A percentile compares a stretch with the other conserved stretches of the same genome.
These are phyloP conservation scores for Stenocarpella maydis DNA, from an alignment of 2,329 filamentous ascomycete species.

Conservation along the genomic window DNA sequence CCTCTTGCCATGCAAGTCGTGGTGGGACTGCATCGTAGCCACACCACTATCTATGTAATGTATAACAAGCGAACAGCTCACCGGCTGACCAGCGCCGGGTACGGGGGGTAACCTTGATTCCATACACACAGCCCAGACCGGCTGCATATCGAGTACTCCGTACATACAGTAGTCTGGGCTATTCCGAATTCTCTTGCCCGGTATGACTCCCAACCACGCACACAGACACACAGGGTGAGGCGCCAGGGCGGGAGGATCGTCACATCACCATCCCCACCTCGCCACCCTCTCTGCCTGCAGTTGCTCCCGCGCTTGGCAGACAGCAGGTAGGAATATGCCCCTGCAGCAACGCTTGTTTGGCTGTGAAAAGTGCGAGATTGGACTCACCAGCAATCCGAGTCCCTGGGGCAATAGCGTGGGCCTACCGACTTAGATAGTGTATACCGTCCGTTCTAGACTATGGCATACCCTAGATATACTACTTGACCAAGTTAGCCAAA, in stretches of 20 bases:
- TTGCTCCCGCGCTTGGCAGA: slow-evolving; percentile 11
- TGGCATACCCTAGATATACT: neutral
- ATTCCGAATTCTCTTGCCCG: neutral
- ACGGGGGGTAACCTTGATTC: slow-evolving; percentile 25
- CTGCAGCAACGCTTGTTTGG: neutral
- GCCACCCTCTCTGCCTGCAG: neutral
- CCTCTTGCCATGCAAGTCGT: slow-evolving; percentile 9
- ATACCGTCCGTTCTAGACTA: neutral
- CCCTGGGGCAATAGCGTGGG: neutral
- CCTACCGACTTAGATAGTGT: no score
- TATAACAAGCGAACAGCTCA: no score
- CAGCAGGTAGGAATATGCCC: neutral
- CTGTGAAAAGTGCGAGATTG: neutral
- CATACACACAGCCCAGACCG: neutral
- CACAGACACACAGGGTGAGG: neutral
- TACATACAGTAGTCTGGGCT: neutral
- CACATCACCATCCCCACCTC: slow-evolving; percentile 1
- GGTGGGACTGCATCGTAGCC: neutral
- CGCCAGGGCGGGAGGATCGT: neutral
- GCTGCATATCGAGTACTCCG: neutral
- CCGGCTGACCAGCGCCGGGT: no score
- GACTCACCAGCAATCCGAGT: neutral
- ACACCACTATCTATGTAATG: no score
- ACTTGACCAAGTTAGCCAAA: no score
- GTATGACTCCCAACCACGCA: slow-evolving; percentile 15